Evolutionary conservation across 192 early-diverging fungal genomes (phyloP), one percentile per base, ranked within the genome.

Genomic region (Paraglomus occultum): DNA sequence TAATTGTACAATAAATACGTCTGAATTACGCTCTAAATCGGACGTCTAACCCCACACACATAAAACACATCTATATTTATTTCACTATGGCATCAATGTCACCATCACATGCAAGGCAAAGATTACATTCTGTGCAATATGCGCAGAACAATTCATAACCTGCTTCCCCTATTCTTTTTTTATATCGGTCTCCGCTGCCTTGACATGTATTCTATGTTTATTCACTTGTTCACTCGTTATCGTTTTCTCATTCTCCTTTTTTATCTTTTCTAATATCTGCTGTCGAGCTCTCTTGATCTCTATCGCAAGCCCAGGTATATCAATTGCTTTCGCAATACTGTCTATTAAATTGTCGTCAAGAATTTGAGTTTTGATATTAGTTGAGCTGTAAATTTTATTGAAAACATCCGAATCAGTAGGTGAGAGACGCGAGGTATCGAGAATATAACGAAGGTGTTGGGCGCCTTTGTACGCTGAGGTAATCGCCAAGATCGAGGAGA

Each of bases 381-480:
- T 70, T 20, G 17, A 70, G 15, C 14, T 58, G 49, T 70, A 70
- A 38, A 70, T 59, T 46, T 38, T 10, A 49, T 59, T 22, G 31
- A 70, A 22, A 48, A 39, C 22, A 5, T 70, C 20, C n/a, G 43
- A 70, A 8, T n/a, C 15, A 17, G 42, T 47, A 9, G 54, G 54
- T 11, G 18, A 10, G n/a, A 70, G 45, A 17, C 67, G 18, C 8
- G 55, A 58, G 18, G 55, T 45, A 12, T 58, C 46, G 10, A 70
- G 55, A 38, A 70, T 38, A 31, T 48, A 46, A 38, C 5, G 55
- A 48, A 70, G 46, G 59, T 70, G 67, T 70, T 57, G 53, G n/a
- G 67, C 54, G 22, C 67, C 67, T 44, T 70, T 70, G 39, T 54
- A 70, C 46, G 67, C 67, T 70, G 22, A 23, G 17, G 17, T 18